Evolutionary conservation across 139 green algal genomes (phyloP).

Genomic region (Pleodorina starrii): DNA sequence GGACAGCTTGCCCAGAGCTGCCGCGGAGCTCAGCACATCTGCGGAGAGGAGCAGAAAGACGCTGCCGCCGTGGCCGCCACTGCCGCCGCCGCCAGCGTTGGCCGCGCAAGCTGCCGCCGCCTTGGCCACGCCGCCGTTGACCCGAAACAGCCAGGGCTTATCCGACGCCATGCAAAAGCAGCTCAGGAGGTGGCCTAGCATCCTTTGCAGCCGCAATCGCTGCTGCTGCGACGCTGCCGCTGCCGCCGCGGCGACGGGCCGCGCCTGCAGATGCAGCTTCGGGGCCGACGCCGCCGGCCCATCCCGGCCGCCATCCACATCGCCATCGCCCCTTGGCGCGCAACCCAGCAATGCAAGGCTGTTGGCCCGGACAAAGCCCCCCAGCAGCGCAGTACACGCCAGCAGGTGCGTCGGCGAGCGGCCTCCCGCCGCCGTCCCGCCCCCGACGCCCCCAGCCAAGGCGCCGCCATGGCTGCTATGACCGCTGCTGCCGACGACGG

Average conservation of each 20-base stretch:
- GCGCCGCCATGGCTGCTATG: no score
- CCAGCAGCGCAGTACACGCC: constrained; percentile 16
- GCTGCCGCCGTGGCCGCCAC: not conserved
- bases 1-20: not conserved
- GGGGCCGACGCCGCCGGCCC: no score
- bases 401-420: constrained; percentile 16
- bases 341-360: not conserved
- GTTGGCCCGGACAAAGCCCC: constrained; percentile 19
- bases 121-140: not conserved
- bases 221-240: not conserved
- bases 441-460: no score
- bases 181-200: constrained; percentile 1
- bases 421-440: not conserved
- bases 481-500: not conserved
- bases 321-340: not conserved
- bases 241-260: no score
- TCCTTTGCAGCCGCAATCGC: not conserved
- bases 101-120: constrained; percentile 33
- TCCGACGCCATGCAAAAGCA: constrained; percentile 1
- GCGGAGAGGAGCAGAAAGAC: constrained; percentile 33
- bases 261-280: no score
- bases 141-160: constrained; percentile 3
- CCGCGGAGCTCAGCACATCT: constrained; percentile 20
- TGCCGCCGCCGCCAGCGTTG: not conserved
- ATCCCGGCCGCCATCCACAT: no score